phyloP scores from a whole-genome alignment of 164 flowering plant genomes.

The Nymphaea colorata region DNA sequence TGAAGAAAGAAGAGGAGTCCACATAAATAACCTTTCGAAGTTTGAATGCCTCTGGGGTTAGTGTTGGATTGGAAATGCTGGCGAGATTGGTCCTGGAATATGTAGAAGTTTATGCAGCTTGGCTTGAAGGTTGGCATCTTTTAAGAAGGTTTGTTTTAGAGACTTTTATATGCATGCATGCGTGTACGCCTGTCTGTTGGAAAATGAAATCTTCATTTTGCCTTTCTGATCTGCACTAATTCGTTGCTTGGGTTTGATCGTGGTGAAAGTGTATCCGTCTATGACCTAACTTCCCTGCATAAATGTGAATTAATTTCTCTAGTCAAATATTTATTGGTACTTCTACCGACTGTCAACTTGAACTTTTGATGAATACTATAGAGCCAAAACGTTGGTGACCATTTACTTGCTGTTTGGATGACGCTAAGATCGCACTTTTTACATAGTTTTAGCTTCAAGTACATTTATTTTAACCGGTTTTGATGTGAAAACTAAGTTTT shows the following conservation, averaged over 20 bases:
- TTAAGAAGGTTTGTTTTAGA: neutral
- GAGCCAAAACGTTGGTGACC: no score
- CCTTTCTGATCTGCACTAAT: neutral
- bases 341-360: neutral
- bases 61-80: neutral
- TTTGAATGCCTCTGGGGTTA: neutral
- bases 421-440: no score
- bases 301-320: neutral
- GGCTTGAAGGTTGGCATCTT: neutral
- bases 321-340: no score
- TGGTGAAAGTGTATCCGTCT: neutral
- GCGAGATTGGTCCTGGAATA: neutral
- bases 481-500: no score
- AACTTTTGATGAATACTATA: neutral
- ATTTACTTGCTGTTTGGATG: no score
- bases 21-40: neutral
- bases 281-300: neutral
- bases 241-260: neutral
- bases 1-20: constrained; percentile 21
- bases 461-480: no score
- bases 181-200: neutral
- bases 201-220: neutral
- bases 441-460: no score
- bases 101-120: neutral
- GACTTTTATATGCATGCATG: neutral